Evolutionary conservation across 768 basidiomycete genomes (phyloP).

Genomic region (Mycena leptocephala): DNA sequence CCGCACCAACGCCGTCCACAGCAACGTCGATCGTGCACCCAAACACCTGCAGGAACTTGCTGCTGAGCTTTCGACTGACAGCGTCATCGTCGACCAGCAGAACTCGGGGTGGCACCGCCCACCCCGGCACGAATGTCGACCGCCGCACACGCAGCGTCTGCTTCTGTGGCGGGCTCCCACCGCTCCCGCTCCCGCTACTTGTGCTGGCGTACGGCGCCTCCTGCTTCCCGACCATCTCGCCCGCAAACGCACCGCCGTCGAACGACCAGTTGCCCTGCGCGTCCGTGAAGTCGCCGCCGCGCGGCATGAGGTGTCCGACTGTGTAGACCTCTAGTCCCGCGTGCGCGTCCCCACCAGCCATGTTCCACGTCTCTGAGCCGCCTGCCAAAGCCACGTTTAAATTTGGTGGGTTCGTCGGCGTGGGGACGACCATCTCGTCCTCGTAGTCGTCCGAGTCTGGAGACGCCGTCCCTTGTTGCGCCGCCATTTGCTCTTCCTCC

Average conservation of each 20-base stretch:
- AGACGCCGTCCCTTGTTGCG: constrained; percentile 2
- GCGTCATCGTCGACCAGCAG: constrained; percentile 96
- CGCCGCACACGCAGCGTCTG: constrained; percentile 79
- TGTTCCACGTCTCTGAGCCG: constrained; percentile 24
- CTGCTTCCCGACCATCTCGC: constrained; percentile 42
- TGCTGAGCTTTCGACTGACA: constrained; percentile 89
- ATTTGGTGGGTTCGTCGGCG: constrained; percentile 38
- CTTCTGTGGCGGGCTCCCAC: constrained; percentile 48
- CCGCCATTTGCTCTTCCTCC: constrained; percentile 9
- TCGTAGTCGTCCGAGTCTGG: constrained; percentile 35
- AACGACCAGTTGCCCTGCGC: constrained; percentile 76
- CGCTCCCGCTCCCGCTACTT: constrained; percentile 39
- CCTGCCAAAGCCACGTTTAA: constrained; percentile 43
- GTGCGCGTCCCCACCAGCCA: constrained; percentile 54
- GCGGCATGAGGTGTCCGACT: constrained; percentile 82
- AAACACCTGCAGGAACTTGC: constrained; percentile 96
- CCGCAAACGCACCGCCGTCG: constrained; percentile 56
- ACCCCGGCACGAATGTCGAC: constrained; percentile 89
- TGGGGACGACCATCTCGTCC: constrained; percentile 34
- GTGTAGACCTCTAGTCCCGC: constrained; percentile 88
- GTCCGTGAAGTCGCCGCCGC: constrained; percentile 59
- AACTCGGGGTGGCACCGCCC: constrained; percentile 93
- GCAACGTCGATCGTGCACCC: constrained; percentile 96
- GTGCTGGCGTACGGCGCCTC: constrained; percentile 37
- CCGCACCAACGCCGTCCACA: constrained; percentile 92